Evolutionary conservation across 768 basidiomycete species (phyloP).

Genomic region (Gautieria morchelliformis): DNA sequence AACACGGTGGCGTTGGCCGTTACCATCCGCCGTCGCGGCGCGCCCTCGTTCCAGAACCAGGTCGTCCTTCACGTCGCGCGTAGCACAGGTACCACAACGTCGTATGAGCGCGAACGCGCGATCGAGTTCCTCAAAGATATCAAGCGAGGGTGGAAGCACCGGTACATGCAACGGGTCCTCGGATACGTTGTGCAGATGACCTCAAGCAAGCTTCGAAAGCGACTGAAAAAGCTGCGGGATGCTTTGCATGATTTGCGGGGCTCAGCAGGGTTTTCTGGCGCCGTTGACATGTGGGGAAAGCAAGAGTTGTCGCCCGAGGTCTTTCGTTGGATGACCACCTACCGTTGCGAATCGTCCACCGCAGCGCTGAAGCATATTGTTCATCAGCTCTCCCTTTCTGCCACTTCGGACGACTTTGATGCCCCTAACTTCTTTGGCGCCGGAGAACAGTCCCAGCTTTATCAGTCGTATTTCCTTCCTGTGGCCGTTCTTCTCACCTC

Average conservation of each 20-base stretch:
- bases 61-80: slow-evolving; percentile 2
- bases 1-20: neutral
- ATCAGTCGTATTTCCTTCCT: slow-evolving; percentile 1
- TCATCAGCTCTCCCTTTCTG: neutral
- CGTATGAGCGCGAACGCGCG: neutral
- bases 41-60: too few relatives aligned
- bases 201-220: neutral
- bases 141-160: neutral
- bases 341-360: neutral
- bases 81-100: neutral
- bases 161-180: neutral
- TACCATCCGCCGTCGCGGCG: neutral
- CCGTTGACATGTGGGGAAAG: slow-evolving; percentile 6
- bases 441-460: neutral
- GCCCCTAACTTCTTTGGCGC: neutral
- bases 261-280: neutral
- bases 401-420: slow-evolving; percentile 1
- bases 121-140: neutral
- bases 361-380: slow-evolving; percentile 1
- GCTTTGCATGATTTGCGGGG: neutral
- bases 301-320: neutral
- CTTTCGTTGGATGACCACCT: neutral
- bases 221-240: neutral
- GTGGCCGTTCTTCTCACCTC: neutral
- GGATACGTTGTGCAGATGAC: slow-evolving; percentile 1